These are phyloP conservation scores for Calcarisporium arbuscula DNA, from an alignment of 2,329 filamentous ascomycete species.

Conservation along the genomic window DNA sequence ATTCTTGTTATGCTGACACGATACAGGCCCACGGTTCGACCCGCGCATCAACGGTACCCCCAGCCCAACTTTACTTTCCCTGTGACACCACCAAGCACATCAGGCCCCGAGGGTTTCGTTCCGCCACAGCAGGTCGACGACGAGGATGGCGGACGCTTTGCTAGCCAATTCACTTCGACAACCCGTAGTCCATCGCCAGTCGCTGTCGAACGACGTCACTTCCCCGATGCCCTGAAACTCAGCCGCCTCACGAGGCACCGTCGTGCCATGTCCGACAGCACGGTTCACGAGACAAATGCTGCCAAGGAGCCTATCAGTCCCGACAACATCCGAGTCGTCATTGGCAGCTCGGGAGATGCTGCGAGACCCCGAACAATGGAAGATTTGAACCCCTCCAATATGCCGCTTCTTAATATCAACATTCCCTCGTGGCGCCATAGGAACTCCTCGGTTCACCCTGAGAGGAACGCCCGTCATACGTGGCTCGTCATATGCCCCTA, in stretches of 20 bases:
- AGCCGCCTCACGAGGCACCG: constrained; percentile 35
- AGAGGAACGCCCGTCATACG: constrained; percentile 71
- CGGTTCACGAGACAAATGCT: constrained; percentile 56
- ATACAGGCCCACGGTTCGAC: constrained; percentile 53
- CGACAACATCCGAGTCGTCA: constrained; percentile 72
- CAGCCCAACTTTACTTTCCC: constrained; percentile 56
- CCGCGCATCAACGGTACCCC: constrained; percentile 54
- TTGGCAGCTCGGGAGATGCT: constrained; percentile 51
- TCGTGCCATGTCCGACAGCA: constrained; percentile 72
- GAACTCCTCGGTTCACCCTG: constrained; percentile 72
- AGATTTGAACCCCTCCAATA: constrained; percentile 37
- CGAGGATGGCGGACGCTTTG: constrained; percentile 1
- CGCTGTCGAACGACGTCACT: constrained; percentile 25
- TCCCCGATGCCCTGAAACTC: constrained; percentile 19
- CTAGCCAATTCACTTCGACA: constrained; percentile 36
- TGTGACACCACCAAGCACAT: constrained; percentile 53
- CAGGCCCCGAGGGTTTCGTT: constrained; percentile 43
- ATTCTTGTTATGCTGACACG: constrained; percentile 14
- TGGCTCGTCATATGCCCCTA: constrained; percentile 73
- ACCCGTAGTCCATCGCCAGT: constrained; percentile 26
- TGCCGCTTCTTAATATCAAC: constrained; percentile 60
- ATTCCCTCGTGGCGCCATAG: constrained; percentile 83
- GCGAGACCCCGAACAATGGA: constrained; percentile 57
- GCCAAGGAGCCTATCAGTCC: constrained; percentile 50
- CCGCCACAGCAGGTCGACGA: too few relatives aligned